Conservation (phyloP, 2,329 filamentous ascomycete species). For the Septoria linicola region DNA sequence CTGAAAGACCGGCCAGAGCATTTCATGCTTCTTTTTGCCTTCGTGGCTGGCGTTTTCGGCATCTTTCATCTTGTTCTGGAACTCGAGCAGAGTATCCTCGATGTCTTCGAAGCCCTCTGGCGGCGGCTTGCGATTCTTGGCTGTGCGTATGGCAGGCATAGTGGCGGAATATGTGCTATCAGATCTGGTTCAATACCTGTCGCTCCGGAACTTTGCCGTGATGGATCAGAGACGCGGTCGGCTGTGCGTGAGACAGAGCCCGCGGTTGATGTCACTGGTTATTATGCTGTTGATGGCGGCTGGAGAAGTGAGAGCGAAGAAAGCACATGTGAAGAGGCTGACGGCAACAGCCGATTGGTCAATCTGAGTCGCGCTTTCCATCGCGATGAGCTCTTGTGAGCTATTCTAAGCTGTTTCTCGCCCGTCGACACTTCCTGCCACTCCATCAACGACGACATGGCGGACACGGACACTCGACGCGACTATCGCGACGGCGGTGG, state of each 20-base stretch:
- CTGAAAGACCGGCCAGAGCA: constrained; percentile 95
- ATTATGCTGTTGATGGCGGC: constrained; percentile 46
- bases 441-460: constrained; percentile 27
- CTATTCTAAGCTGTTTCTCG: too few species aligned
- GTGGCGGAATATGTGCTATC: constrained; percentile 8
- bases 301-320: not conserved
- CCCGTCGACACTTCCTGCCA: not conserved
- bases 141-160: constrained; percentile 77
- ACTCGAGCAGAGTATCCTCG: constrained; percentile 81
- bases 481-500: constrained; percentile 31
- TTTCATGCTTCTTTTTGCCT: constrained; percentile 83
- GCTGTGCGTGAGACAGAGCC: too few species aligned
- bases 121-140: constrained; percentile 75
- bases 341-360: constrained; percentile 5
- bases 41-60: constrained; percentile 83
- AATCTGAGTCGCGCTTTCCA: too few species aligned
- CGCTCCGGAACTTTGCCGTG: too few species aligned
- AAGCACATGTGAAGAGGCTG: constrained; percentile 4
- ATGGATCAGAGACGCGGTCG: too few species aligned
- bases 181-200: not conserved
- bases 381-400: not conserved
- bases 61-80: constrained; percentile 89
- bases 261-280: too few species aligned
- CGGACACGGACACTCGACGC: constrained; percentile 34
- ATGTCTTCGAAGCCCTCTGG: constrained; percentile 86